Evolutionary conservation across 495 filamentous ascomycete genomes (phyloP).

Genomic region (Penicillium canariense): DNA sequence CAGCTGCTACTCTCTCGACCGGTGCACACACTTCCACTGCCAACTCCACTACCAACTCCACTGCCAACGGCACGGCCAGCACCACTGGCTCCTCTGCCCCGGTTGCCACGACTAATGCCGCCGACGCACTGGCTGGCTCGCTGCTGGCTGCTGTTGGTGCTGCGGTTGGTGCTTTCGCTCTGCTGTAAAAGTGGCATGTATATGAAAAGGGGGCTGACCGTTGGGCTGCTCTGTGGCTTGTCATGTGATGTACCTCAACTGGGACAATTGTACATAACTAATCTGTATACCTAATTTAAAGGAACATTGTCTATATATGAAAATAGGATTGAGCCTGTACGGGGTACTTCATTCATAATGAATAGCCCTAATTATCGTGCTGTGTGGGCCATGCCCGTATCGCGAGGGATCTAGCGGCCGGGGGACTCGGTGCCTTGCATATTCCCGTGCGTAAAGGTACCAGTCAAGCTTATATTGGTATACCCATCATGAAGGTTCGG

Average conservation of each 20-base stretch:
- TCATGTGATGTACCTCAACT: no score
- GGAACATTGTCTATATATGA: not conserved
- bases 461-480: no score
- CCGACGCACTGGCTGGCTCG: constrained; percentile 5
- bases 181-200: constrained; percentile 9
- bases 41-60: no score
- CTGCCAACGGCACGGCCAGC: not conserved
- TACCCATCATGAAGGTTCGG: no score
- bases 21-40: not conserved
- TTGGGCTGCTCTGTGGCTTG: not conserved
- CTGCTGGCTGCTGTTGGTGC: constrained; percentile 29
- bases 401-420: no score
- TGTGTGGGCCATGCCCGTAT: no score
- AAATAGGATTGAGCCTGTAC: not conserved
- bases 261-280: not conserved
- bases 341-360: not conserved
- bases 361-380: no score
- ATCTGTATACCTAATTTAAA: not conserved
- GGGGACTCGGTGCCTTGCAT: no score
- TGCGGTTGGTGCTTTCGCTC: constrained; percentile 30
- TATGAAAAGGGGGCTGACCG: not conserved
- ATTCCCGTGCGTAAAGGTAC: no score
- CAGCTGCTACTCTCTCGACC: constrained; percentile 11
- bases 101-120: constrained; percentile 10
- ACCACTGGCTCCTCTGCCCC: not conserved